Conservation (phyloP, 2,329 filamentous ascomycete species). For the Pseudonectria foliicola region DNA sequence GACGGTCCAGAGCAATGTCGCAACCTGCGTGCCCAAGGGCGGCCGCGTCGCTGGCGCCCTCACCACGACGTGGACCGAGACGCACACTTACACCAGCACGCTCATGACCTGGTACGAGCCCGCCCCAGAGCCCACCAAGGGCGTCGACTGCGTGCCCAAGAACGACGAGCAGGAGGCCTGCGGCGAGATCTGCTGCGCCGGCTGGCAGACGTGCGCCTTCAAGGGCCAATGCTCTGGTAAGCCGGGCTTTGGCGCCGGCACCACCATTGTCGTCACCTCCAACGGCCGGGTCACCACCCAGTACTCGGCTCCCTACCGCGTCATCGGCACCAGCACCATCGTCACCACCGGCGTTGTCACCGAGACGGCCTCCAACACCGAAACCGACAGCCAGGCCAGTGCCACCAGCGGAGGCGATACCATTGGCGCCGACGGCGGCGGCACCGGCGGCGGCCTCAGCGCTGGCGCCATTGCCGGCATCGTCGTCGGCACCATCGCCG, state of each 20-base stretch:
- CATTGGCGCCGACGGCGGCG: constrained; percentile 31
- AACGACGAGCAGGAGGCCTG: constrained; percentile 54
- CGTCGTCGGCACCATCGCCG: constrained; percentile 65
- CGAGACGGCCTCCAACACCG: constrained; percentile 40
- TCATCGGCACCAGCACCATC: constrained; percentile 49
- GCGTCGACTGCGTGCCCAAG: constrained; percentile 42
- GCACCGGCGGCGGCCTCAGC: constrained; percentile 46
- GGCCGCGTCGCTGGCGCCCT: constrained; percentile 29
- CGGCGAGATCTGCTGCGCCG: constrained; percentile 63
- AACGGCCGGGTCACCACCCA: constrained; percentile 46
- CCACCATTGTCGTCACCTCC: constrained; percentile 37
- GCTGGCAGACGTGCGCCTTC: constrained; percentile 59
- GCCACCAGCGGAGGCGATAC: constrained; percentile 36
- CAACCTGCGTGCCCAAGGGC: constrained; percentile 38
- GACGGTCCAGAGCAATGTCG: constrained; percentile 40
- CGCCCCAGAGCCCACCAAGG: constrained; percentile 36
- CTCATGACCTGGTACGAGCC: constrained; percentile 43
- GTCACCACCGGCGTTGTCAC: constrained; percentile 43
- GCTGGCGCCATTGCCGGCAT: constrained; percentile 74
- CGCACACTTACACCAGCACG: constrained; percentile 53
- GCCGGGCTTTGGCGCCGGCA: constrained; percentile 37
- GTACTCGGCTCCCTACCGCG: constrained; percentile 45
- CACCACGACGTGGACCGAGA: constrained; percentile 56
- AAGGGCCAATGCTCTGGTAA: constrained; percentile 52
- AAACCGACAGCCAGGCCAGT: constrained; percentile 34